Conservation (phyloP, 1,284 basidiomycete species). For the Ceratobasidium sp. region DNA sequence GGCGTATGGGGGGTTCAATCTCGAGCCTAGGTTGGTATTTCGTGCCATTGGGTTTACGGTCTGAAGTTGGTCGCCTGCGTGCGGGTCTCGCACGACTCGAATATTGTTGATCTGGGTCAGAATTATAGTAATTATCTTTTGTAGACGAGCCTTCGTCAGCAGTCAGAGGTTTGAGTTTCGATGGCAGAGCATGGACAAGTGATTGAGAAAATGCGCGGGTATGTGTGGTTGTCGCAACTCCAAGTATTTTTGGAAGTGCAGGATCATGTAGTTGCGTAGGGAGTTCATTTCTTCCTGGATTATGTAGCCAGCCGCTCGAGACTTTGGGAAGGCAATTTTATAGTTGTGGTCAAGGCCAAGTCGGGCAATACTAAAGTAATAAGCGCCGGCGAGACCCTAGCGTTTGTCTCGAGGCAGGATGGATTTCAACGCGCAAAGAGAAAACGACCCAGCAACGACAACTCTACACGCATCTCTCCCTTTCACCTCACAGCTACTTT, state of each 20-base stretch:
- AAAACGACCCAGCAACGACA: slow-evolving; percentile 36
- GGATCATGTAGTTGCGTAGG: no score
- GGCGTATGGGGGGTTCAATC: not conserved
- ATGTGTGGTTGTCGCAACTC: not conserved
- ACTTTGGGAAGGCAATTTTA: not conserved
- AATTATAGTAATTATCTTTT: not conserved
- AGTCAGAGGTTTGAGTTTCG: not conserved
- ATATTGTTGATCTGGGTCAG: no score
- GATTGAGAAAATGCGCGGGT: slow-evolving; percentile 4
- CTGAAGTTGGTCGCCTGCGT: no score
- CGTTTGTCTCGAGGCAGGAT: slow-evolving; percentile 1
- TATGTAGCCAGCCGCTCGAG: not conserved
- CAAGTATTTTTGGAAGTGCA: no score
- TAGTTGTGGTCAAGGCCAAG: not conserved
- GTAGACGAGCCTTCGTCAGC: not conserved
- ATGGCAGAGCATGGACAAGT: not conserved
- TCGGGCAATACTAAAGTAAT: slow-evolving; percentile 7
- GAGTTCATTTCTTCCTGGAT: no score
- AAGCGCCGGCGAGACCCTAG: slow-evolving; percentile 15
- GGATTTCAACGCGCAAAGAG: slow-evolving; percentile 27
- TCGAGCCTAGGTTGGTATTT: no score
- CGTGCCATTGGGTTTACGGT: no score
- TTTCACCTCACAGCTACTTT: slow-evolving; percentile 1
- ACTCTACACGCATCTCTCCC: slow-evolving; percentile 1
- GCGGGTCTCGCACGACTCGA: no score